phyloP scores from a whole-genome alignment of 163 green algal species.

The Scenedesmus sp. region DNA sequence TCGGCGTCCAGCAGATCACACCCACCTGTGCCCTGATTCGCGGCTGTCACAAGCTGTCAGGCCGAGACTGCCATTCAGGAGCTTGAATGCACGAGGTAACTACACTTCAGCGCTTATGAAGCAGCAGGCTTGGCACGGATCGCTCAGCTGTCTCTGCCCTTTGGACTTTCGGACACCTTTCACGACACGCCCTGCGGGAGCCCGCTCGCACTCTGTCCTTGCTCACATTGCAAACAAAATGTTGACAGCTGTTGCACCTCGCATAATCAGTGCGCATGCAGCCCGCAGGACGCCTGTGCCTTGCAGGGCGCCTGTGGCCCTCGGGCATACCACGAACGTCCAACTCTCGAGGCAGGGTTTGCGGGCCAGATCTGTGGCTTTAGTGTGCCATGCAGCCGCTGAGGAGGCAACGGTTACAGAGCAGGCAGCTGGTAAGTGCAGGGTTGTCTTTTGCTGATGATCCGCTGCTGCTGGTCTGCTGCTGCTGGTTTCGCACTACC shows the following conservation, averaged over 20 bases:
- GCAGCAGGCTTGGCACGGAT: background rate
- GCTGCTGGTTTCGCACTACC: background rate
- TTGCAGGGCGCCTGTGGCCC: background rate
- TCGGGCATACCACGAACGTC: background rate
- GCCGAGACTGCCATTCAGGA: background rate
- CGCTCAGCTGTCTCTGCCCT: background rate
- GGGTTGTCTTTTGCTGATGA: background rate
- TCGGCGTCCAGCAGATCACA: background rate
- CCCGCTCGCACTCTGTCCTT: background rate
- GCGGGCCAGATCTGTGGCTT: background rate
- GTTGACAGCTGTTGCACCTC: background rate
- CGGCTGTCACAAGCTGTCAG: background rate
- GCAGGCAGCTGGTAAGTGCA: background rate
- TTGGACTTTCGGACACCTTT: background rate
- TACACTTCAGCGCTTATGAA: background rate
- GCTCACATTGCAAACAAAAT: background rate
- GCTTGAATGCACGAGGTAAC: background rate
- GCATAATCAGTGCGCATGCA: background rate
- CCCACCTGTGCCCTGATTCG: background rate
- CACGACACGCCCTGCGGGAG: background rate
- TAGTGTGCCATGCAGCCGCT: background rate
- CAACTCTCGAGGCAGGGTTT: background rate
- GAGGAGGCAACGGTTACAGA: background rate
- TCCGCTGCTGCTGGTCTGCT: background rate
- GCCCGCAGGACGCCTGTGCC: background rate